Evolutionary conservation across 345 rosid genomes (phyloP), one percentile per base, ranked within the genome.

Genomic region (Populus euphratica): DNA sequence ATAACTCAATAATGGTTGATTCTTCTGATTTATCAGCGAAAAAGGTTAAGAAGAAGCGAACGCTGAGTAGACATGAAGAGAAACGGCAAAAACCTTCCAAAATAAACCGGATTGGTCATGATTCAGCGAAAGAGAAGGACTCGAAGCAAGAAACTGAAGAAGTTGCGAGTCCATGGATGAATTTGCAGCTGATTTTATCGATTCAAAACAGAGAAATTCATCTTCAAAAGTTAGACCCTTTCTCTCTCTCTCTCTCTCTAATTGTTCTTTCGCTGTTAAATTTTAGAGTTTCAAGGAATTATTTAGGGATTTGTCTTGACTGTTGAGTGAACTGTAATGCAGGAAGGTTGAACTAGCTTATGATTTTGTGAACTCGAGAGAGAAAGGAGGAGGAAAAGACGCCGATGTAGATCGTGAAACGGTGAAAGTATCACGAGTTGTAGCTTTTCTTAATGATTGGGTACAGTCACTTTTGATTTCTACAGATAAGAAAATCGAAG

Each of bases 291-390:
- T 25, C 1, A 50, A 12, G 21, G 52, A 17, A 52, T 10, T 23
- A 1, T 68, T 10, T 35, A n/a, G 14, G 65, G 31, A 63, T 73
- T 69, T 66, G 38, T 41, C 59, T 73, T 71, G 72, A 52, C 44
- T 77, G 25, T 72, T n/a, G 38, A 70, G 63, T 16, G 69, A 59
- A 70, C 66, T 70, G 27, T 68, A 77, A 68, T 89, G 87, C 97
- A 93, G 98, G 89, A 96, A 93, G 86, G 84, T 96, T 78, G 96
- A 87, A 68, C 52, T 91, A 41, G 92, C 89, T 76, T 88, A 81
- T 65, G 63, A 68, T 84, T 91, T 79, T 77, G 91, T 92, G 47
- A 81, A 82, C 73, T 73, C 14, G 29, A 83, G 81, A 73, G 81
- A 31, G 33, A 73, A 81, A 72, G 85, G 74, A 77, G 78, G 59